Evolutionary conservation across 805 yeast genomes (phyloP).

Genomic region (Spathaspora sp.): DNA sequence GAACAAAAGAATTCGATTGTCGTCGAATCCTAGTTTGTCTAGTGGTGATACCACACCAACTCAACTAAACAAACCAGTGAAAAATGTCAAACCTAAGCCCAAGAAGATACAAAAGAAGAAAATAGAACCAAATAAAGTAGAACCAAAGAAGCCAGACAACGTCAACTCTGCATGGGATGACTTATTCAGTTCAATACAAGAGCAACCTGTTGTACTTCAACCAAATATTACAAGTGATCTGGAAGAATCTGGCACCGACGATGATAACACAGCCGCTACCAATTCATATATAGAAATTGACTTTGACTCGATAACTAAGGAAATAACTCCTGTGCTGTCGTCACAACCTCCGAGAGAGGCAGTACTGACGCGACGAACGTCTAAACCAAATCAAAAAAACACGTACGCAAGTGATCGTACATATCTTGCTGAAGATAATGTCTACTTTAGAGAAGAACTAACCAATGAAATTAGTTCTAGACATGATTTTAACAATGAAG

Average conservation of each 20-base stretch:
- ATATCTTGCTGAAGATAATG: neutral
- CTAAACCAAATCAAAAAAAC: neutral
- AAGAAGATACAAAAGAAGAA: neutral
- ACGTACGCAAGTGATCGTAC: neutral
- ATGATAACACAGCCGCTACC: neutral
- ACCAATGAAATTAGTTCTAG: neutral
- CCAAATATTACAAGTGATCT: neutral
- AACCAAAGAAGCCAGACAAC: neutral
- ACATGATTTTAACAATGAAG: conserved; percentile 3
- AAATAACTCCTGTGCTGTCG: neutral
- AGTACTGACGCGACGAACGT: neutral
- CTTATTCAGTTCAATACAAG: conserved; percentile 13
- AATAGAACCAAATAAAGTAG: too few species aligned
- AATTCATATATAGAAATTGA: neutral
- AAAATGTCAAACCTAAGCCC: neutral
- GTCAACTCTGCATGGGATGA: conserved; percentile 11
- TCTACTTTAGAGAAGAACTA: neutral
- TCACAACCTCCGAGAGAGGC: neutral
- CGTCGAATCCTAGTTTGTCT: neutral
- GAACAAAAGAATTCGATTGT: neutral
- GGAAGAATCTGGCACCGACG: neutral
- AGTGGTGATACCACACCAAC: neutral
- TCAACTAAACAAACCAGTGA: neutral
- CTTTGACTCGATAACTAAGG: neutral
- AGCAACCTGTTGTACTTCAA: neutral